A percentile compares a stretch with the other conserved stretches of the same genome.
These are phyloP conservation scores for Pseudogymnoascus sp. DNA, from an alignment of 2,329 filamentous ascomycete species.

Conservation along the genomic window DNA sequence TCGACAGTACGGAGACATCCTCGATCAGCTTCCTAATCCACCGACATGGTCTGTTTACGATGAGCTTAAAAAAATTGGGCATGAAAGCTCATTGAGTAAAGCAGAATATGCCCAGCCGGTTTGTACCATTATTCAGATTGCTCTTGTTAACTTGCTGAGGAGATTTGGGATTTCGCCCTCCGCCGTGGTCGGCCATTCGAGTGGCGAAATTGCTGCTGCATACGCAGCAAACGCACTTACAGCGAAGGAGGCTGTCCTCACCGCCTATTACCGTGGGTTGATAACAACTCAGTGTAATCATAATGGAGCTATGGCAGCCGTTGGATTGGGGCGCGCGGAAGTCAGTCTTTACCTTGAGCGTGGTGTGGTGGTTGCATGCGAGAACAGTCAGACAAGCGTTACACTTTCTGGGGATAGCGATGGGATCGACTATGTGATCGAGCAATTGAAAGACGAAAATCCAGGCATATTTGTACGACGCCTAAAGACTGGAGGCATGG, in stretches of 20 bases:
- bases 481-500: slow-evolving; percentile 19
- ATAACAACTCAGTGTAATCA: slow-evolving; percentile 24
- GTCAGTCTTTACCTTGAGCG: slow-evolving; percentile 7
- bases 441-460: slow-evolving; percentile 14
- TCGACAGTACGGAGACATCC: background rate
- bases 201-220: slow-evolving; percentile 42
- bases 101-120: slow-evolving; percentile 36
- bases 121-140: slow-evolving; percentile 42
- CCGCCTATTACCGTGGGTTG: slow-evolving; percentile 38
- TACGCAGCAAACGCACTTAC: slow-evolving; percentile 34
- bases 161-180: slow-evolving; percentile 34
- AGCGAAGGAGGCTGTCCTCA: slow-evolving; percentile 29
- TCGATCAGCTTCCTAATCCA: background rate
- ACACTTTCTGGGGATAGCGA: slow-evolving; percentile 21
- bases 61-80: background rate
- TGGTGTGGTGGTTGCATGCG: slow-evolving; percentile 28
- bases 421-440: slow-evolving; percentile 19
- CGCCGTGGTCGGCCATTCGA: slow-evolving; percentile 39
- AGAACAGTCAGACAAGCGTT: slow-evolving; percentile 24
- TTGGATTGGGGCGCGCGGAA: slow-evolving; percentile 29
- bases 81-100: slow-evolving; percentile 36
- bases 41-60: background rate
- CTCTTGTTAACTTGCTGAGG: slow-evolving; percentile 36
- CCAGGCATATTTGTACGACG: slow-evolving; percentile 17
- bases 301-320: slow-evolving; percentile 47